Evolutionary conservation across 176 grass and related monocot genomes (phyloP).

Genomic region (Rhynchospora tenuis): DNA sequence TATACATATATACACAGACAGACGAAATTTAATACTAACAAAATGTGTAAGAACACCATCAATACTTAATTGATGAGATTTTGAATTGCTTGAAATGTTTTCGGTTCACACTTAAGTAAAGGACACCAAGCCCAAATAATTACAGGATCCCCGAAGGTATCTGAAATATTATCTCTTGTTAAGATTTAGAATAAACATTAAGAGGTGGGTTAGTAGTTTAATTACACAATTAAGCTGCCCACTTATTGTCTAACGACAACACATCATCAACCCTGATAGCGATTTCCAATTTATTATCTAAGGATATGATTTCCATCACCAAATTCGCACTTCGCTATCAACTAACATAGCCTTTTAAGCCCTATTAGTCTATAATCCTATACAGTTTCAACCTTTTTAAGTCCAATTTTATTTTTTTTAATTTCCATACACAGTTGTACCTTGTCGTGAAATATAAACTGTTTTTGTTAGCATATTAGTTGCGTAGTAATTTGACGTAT

Average conservation of each 20-base stretch:
- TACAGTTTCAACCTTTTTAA: too few species aligned
- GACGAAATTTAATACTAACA: background rate
- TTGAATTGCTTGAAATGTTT: background rate
- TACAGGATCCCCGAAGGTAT: background rate
- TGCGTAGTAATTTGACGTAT: too few species aligned
- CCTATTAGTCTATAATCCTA: too few species aligned
- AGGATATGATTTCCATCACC: background rate
- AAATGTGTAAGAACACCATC: background rate
- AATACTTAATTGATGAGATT: background rate
- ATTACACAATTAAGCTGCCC: constrained; percentile 10
- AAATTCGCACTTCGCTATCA: background rate
- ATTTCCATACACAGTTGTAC: background rate
- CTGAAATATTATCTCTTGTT: background rate
- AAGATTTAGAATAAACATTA: constrained; percentile 5
- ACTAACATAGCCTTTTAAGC: too few species aligned
- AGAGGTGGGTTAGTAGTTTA: constrained; percentile 13
- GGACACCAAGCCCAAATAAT: background rate
- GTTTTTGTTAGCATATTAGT: too few species aligned
- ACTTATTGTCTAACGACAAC: background rate
- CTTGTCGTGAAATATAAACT: background rate
- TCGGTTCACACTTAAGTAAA: background rate
- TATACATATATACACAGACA: too few species aligned
- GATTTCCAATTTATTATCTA: background rate
- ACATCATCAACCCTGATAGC: background rate
- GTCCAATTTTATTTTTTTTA: background rate